phyloP scores from a whole-genome alignment of 306 rosid genomes.

The Astragalus membranaceus region DNA sequence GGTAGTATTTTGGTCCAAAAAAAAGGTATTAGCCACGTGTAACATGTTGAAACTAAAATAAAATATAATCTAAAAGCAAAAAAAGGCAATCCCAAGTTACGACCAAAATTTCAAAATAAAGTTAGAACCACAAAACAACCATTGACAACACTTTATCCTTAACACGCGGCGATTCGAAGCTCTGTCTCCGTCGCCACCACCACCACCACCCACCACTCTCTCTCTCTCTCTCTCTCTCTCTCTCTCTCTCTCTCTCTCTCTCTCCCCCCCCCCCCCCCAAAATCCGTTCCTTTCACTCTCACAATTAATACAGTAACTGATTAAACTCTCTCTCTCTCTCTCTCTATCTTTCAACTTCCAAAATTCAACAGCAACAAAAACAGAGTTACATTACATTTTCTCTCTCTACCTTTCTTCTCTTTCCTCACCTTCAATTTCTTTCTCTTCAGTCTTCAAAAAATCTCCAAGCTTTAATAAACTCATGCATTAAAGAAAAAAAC shows the following conservation, averaged over 20 bases:
- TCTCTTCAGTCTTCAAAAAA: not conserved
- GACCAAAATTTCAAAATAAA: not conserved
- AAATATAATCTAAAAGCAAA: too few species aligned
- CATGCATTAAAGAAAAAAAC: not conserved
- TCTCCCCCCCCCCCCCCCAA: not conserved
- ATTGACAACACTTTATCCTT: slow-evolving; percentile 20
- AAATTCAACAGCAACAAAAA: not conserved
- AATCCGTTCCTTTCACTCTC: not conserved
- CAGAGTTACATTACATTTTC: slow-evolving; percentile 6
- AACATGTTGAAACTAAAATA: not conserved
- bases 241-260: not conserved
- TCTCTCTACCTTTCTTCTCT: not conserved
- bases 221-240: not conserved
- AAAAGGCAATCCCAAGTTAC: not conserved
- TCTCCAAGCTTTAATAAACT: slow-evolving; percentile 6
- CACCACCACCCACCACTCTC: not conserved
- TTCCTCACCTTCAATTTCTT: not conserved
- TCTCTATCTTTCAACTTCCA: not conserved
- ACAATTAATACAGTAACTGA: slow-evolving; percentile 16
- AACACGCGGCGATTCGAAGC: slow-evolving; percentile 63
- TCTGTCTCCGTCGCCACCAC: slow-evolving; percentile 30
- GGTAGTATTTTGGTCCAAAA: too few species aligned
- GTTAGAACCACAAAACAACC: not conserved
- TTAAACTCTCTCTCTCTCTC: not conserved
- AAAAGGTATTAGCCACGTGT: not conserved